phyloP scores from a whole-genome alignment of 2,329 filamentous ascomycete species.

The Aureobasidium sp. region DNA sequence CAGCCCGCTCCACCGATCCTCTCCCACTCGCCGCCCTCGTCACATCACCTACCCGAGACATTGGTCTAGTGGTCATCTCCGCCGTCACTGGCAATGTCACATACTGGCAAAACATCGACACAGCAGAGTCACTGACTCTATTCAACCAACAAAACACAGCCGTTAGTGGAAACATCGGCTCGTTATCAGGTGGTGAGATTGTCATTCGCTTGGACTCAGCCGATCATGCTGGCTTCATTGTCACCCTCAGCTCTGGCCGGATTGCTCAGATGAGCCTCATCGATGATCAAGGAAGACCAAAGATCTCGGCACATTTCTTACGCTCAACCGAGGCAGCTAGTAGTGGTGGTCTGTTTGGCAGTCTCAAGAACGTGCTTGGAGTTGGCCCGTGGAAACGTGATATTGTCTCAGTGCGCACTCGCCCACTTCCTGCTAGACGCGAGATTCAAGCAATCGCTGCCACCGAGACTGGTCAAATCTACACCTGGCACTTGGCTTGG shows the following conservation, averaged over 20 bases:
- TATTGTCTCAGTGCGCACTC: conserved; percentile 71
- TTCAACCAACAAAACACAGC: conserved; percentile 76
- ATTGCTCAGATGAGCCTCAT: conserved; percentile 79
- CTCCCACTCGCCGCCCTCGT: conserved; percentile 80
- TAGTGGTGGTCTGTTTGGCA: conserved; percentile 67
- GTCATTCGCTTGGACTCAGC: conserved; percentile 73
- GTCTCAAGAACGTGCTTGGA: conserved; percentile 68
- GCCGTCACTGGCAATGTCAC: conserved; percentile 76
- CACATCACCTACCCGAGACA: conserved; percentile 66
- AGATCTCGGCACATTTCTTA: conserved; percentile 71
- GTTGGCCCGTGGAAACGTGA: conserved; percentile 66
- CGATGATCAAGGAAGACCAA: conserved; percentile 79
- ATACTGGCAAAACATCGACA: conserved; percentile 94
- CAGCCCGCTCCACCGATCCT: conserved; percentile 60
- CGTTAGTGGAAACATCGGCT: conserved; percentile 66
- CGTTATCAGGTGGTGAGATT: conserved; percentile 69
- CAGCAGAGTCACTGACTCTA: conserved; percentile 74
- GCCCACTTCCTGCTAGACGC: conserved; percentile 63
- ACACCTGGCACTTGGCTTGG: conserved; percentile 84
- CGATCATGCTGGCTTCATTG: conserved; percentile 78
- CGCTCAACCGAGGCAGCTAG: conserved; percentile 52
- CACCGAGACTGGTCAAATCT: conserved; percentile 68
- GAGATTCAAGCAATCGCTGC: conserved; percentile 79
- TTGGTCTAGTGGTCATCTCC: conserved; percentile 80
- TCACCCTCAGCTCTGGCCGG: conserved; percentile 78